A percentile compares a stretch with the other conserved stretches of the same genome.
phyloP scores from a whole-genome alignment of 352 stramenopile species.

The Phytopythium oedochilum region DNA sequence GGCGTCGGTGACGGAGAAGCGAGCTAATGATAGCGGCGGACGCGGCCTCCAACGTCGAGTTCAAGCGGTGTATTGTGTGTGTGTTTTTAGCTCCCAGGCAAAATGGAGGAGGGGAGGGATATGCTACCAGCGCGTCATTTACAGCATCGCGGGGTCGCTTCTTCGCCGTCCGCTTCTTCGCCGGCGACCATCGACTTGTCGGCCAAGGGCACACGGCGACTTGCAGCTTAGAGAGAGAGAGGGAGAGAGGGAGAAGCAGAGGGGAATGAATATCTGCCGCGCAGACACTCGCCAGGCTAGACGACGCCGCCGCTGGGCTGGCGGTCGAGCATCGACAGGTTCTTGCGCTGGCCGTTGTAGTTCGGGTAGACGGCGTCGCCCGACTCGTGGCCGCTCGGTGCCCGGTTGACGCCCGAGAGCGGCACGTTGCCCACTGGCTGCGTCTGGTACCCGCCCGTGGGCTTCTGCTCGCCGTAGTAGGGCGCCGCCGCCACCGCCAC shows the following conservation, averaged over 20 bases:
- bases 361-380: conserved; percentile 55
- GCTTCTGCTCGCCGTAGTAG: conserved; percentile 25
- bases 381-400: conserved; percentile 21
- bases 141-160: neutral
- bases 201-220: neutral
- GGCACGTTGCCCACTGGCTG: conserved; percentile 25
- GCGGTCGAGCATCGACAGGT: conserved; percentile 57
- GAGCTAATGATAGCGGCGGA: too few relatives aligned
- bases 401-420: conserved; percentile 17
- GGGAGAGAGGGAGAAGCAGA: too few relatives aligned
- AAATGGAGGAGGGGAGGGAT: neutral
- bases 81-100: neutral
- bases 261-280: too few relatives aligned
- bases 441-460: conserved; percentile 22
- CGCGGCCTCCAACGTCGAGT: too few relatives aligned
- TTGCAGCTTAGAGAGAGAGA: too few relatives aligned
- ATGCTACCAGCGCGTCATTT: conserved; percentile 1
- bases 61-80: neutral
- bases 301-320: conserved; percentile 68
- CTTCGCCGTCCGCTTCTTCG: too few relatives aligned
- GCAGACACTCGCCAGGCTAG: too few relatives aligned
- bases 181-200: too few relatives aligned
- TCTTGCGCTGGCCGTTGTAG: conserved; percentile 61
- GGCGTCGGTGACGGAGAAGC: too few relatives aligned
- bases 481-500: conserved; percentile 3